Percentiles rank a stretch among this genome's conserved stretches.
Conservation (phyloP, 495 filamentous ascomycete species). For the Neurospora sp. region DNA sequence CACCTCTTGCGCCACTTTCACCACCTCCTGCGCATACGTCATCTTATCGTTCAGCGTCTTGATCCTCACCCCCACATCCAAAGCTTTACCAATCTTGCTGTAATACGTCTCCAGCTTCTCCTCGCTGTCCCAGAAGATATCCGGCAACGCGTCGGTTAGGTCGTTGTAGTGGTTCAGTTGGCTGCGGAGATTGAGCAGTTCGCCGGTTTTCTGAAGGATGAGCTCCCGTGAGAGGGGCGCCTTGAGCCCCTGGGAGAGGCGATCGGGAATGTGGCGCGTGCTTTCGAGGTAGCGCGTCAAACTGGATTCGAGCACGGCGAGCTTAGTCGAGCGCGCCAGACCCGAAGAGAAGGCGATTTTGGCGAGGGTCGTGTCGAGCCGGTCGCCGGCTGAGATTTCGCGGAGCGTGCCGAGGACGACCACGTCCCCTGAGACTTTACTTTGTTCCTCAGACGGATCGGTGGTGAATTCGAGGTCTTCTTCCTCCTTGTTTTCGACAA, state of each 20-base stretch:
- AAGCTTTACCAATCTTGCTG: constrained; percentile 76
- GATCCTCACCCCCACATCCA: constrained; percentile 91
- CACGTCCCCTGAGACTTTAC: constrained; percentile 75
- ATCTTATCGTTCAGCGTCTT: constrained; percentile 90
- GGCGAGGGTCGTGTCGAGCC: constrained; percentile 67
- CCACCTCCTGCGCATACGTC: constrained; percentile 95
- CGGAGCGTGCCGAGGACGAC: constrained; percentile 70
- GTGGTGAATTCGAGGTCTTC: constrained; percentile 85
- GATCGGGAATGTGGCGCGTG: constrained; percentile 67
- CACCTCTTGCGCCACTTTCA: constrained; percentile 81
- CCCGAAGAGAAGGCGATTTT: constrained; percentile 97
- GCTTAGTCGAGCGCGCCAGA: constrained; percentile 87
- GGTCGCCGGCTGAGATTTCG: constrained; percentile 32
- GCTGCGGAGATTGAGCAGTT: constrained; percentile 80
- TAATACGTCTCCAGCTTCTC: constrained; percentile 87
- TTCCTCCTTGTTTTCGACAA: constrained; percentile 55
- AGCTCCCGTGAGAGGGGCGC: constrained; percentile 17
- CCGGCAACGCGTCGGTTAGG: constrained; percentile 86
- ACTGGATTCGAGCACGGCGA: constrained; percentile 85
- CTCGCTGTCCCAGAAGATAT: constrained; percentile 96
- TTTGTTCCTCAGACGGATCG: constrained; percentile 63
- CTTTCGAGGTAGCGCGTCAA: constrained; percentile 74
- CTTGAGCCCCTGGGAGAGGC: constrained; percentile 41
- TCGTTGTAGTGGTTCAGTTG: constrained; percentile 96
- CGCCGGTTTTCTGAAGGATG: constrained; percentile 86